Evolutionary conservation across 768 basidiomycete species (phyloP).

Genomic region (Dacryopinax spathularia): DNA sequence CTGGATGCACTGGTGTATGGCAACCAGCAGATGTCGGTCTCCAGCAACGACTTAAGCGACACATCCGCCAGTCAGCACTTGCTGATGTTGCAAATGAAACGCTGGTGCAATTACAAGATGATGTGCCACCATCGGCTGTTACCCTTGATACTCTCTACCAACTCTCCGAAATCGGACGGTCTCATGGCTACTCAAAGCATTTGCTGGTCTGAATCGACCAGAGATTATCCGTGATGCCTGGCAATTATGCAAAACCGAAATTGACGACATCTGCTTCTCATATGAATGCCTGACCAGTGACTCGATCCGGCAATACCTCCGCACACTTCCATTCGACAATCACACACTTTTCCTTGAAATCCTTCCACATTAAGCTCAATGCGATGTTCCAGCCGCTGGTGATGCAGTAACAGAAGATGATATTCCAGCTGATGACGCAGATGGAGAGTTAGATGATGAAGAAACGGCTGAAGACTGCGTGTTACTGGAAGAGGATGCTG

Average conservation of each 20-base stretch:
- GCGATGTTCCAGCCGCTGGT: not conserved
- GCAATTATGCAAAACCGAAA: not conserved
- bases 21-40: constrained; percentile 24
- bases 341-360: not conserved
- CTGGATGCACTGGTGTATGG: constrained; percentile 16
- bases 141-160: not conserved
- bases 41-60: constrained; percentile 20
- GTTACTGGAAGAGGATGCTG: not conserved
- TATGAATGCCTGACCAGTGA: not conserved
- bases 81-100: constrained; percentile 1
- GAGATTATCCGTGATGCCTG: not conserved
- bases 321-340: not conserved
- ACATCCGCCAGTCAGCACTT: constrained; percentile 12
- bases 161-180: not conserved
- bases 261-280: not conserved
- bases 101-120: not conserved
- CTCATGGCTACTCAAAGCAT: not conserved
- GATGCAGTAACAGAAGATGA: not conserved
- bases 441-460: not conserved
- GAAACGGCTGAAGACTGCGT: not conserved
- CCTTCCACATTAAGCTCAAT: not conserved
- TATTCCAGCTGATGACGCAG: not conserved
- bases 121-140: not conserved
- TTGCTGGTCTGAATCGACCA: not conserved
- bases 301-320: not conserved